These are phyloP conservation scores for Phyllosticta paracitricarpa DNA, from an alignment of 2,329 filamentous ascomycete genomes.

Conservation along the genomic window DNA sequence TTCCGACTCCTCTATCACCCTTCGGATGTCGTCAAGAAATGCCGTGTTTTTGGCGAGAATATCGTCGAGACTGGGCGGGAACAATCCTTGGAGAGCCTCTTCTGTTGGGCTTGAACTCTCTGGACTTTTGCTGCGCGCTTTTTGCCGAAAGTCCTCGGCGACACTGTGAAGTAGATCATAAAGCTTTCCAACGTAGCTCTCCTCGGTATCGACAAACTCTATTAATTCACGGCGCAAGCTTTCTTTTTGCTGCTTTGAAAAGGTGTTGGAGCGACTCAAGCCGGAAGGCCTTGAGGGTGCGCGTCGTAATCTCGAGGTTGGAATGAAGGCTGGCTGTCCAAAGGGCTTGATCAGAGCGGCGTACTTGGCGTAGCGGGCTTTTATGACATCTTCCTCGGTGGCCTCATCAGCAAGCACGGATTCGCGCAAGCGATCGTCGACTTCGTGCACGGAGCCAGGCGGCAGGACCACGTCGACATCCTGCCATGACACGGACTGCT, in stretches of 20 bases:
- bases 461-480: constrained; percentile 84
- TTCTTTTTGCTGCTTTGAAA: constrained; percentile 72
- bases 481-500: constrained; percentile 73
- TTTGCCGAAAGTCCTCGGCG: constrained; percentile 67
- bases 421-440: constrained; percentile 30
- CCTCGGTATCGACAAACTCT: constrained; percentile 87
- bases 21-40: constrained; percentile 68
- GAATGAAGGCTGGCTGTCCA: constrained; percentile 76
- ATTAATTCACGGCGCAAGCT: constrained; percentile 78
- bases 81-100: constrained; percentile 63
- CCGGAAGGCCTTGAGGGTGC: constrained; percentile 80
- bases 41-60: constrained; percentile 74
- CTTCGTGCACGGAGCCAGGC: constrained; percentile 53
- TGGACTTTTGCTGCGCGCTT: constrained; percentile 48
- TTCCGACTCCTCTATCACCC: constrained; percentile 73
- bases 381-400: constrained; percentile 51
- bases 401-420: constrained; percentile 51
- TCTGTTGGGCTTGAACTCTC: constrained; percentile 61
- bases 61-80: constrained; percentile 67
- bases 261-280: constrained; percentile 66
- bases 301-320: constrained; percentile 72
- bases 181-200: constrained; percentile 83
- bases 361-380: constrained; percentile 69
- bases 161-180: constrained; percentile 73
- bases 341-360: constrained; percentile 66